These are phyloP conservation scores for Leccinellum rugosiceps DNA, from an alignment of 768 basidiomycete genomes.

Conservation along the genomic window DNA sequence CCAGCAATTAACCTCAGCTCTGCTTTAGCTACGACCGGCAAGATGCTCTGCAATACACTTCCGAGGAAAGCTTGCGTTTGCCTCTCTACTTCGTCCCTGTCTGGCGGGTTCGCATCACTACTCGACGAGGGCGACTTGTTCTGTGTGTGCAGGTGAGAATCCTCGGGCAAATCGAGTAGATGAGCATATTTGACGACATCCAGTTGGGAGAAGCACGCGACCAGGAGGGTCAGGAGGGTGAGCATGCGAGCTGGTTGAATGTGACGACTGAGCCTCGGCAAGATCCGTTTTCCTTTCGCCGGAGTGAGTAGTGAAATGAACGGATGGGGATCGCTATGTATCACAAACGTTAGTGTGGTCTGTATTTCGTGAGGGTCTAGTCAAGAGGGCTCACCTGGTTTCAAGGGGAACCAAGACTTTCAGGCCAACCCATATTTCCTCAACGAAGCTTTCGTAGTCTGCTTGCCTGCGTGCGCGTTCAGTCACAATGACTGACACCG, in stretches of 20 bases:
- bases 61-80: constrained; percentile 89
- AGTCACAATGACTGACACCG: not conserved
- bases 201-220: constrained; percentile 91
- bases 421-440: constrained; percentile 75
- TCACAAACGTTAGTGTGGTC: constrained; percentile 1
- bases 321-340: constrained; percentile 82
- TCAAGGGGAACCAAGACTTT: constrained; percentile 90
- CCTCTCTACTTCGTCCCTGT: constrained; percentile 70
- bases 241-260: constrained; percentile 76
- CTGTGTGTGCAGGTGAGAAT: constrained; percentile 38
- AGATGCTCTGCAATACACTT: constrained; percentile 82
- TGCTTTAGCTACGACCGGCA: constrained; percentile 76
- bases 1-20: constrained; percentile 82
- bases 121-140: constrained; percentile 17
- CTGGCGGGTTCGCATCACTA: constrained; percentile 26
- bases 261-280: constrained; percentile 85
- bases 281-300: constrained; percentile 88
- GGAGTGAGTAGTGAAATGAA: constrained; percentile 89
- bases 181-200: constrained; percentile 84
- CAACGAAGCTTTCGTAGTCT: constrained; percentile 55
- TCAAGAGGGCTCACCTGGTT: constrained; percentile 59
- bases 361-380: not conserved
- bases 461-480: constrained; percentile 44
- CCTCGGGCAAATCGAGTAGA: constrained; percentile 63
- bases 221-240: constrained; percentile 84